These are phyloP conservation scores for Cyclocybe cylindracea DNA, from an alignment of 768 basidiomycete genomes.

Conservation along the genomic window DNA sequence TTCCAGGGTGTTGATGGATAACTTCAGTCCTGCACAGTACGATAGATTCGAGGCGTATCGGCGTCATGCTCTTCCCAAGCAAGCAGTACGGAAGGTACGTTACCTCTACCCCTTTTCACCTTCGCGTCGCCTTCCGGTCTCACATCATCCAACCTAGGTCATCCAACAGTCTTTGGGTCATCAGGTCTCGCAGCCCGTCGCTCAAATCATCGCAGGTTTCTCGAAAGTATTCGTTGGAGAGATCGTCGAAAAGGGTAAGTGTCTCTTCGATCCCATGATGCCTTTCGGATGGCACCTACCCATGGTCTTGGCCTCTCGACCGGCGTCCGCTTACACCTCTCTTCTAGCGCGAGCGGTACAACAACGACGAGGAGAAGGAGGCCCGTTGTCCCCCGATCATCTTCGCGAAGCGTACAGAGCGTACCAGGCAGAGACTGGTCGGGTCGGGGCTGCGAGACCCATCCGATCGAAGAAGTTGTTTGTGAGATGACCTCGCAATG, in stretches of 20 bases:
- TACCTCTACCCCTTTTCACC: not conserved
- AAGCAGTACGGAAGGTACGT: constrained; percentile 75
- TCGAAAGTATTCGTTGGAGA: constrained; percentile 93
- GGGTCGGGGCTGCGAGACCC: constrained; percentile 77
- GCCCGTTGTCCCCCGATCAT: constrained; percentile 86
- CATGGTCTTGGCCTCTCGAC: not conserved
- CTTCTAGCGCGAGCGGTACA: constrained; percentile 74
- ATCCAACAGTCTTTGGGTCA: constrained; percentile 82
- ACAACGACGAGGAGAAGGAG: constrained; percentile 66
- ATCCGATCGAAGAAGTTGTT: constrained; percentile 73
- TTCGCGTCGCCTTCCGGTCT: not conserved
- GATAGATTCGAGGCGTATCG: constrained; percentile 89
- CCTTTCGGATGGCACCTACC: not conserved
- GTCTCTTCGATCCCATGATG: not conserved
- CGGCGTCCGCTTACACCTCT: not conserved
- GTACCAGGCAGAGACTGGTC: constrained; percentile 81
- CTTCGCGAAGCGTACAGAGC: constrained; percentile 85
- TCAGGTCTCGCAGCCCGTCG: constrained; percentile 84
- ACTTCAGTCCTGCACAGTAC: constrained; percentile 81
- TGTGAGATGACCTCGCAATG: constrained; percentile 43
- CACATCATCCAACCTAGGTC: constrained; percentile 45
- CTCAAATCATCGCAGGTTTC: constrained; percentile 88
- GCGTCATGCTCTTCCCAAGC: constrained; percentile 80
- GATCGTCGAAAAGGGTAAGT: constrained; percentile 82
- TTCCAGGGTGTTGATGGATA: constrained; percentile 84